These are phyloP conservation scores for Rosa lucieae DNA, from an alignment of 306 rosid genomes.

Conservation along the genomic window DNA sequence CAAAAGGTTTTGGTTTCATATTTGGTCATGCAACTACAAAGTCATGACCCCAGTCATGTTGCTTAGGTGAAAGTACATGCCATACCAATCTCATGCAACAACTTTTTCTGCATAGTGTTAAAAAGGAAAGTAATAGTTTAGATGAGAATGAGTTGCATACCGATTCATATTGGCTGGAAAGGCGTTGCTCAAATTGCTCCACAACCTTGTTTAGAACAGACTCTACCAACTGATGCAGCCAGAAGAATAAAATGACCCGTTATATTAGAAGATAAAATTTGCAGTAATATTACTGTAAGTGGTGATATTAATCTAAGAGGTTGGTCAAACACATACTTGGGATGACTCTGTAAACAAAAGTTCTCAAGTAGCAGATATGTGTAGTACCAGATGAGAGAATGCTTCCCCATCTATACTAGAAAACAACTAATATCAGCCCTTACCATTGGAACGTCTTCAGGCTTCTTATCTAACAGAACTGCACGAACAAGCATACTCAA, in stretches of 20 bases:
- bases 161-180: constrained; percentile 59
- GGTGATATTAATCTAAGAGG: background rate
- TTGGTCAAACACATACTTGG: background rate
- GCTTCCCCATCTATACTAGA: background rate
- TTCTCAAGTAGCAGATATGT: background rate
- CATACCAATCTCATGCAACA: background rate
- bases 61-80: background rate
- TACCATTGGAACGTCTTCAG: constrained; percentile 91
- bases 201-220: constrained; percentile 79
- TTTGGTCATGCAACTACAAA: background rate
- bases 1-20: background rate
- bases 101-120: background rate
- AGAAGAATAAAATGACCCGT: constrained; percentile 31
- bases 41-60: background rate
- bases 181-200: constrained; percentile 85
- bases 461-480: constrained; percentile 72
- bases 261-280: constrained; percentile 13
- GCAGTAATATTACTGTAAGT: background rate
- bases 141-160: constrained; percentile 37
- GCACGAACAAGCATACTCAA: constrained; percentile 75
- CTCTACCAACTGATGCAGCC: constrained; percentile 71
- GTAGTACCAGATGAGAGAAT: background rate
- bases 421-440: constrained; percentile 19
- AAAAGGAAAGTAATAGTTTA: background rate
- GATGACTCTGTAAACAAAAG: background rate